Evolutionary conservation across 768 basidiomycete species (phyloP).

Genomic region (Boletus tomentosulus): DNA sequence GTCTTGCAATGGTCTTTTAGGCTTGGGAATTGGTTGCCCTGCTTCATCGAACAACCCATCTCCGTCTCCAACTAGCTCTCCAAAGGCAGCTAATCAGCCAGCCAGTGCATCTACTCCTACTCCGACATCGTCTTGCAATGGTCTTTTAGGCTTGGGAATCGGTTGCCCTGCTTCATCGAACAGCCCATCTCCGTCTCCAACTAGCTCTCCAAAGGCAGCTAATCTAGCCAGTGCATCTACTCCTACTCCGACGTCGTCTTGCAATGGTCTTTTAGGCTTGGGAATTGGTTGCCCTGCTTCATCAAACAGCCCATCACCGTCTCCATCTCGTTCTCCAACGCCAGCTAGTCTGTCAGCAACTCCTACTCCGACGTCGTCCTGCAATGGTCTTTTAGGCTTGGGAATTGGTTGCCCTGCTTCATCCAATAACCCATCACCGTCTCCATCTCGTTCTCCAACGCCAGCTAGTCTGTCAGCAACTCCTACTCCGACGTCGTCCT

Average conservation of each 20-base stretch:
- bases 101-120: neutral
- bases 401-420: no score
- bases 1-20: no score
- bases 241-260: slow-evolving; percentile 1
- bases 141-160: slow-evolving; percentile 7
- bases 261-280: slow-evolving; percentile 1
- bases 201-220: neutral
- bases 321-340: neutral
- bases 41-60: neutral
- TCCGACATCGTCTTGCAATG: neutral
- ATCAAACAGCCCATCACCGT: neutral
- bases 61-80: neutral
- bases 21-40: no score
- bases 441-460: no score
- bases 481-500: no score
- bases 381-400: no score
- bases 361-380: neutral
- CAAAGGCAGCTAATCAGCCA: slow-evolving; percentile 2
- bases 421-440: no score
- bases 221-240: neutral
- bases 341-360: neutral
- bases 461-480: no score
- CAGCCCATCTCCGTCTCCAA: neutral
- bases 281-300: slow-evolving; percentile 6
- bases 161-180: neutral